Evolutionary conservation across 2,329 filamentous ascomycete genomes (phyloP).

Genomic region (Ilyonectria destructans): DNA sequence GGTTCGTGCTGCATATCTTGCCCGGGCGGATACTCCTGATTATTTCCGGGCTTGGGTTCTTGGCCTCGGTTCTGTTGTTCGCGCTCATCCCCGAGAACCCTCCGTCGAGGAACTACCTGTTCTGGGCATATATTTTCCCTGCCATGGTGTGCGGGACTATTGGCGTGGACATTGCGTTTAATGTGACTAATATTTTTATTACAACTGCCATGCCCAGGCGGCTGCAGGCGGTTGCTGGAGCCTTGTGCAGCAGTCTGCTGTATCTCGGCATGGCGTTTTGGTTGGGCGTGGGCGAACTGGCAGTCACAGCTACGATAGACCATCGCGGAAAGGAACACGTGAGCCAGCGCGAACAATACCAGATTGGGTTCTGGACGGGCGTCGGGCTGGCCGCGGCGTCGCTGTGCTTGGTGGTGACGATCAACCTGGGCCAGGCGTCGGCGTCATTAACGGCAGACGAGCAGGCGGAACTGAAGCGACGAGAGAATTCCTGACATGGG

Average conservation of each 20-base stretch:
- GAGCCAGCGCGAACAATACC: slow-evolving; percentile 69
- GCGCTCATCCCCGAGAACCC: slow-evolving; percentile 73
- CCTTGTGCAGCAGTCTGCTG: slow-evolving; percentile 79
- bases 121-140: slow-evolving; percentile 84
- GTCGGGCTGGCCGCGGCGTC: slow-evolving; percentile 69
- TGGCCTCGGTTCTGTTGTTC: slow-evolving; percentile 74
- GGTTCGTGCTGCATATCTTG: slow-evolving; percentile 76
- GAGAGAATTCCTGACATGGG: neutral
- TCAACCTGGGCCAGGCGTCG: slow-evolving; percentile 69
- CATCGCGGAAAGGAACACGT: slow-evolving; percentile 47
- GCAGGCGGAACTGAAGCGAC: slow-evolving; percentile 54
- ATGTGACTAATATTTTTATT: slow-evolving; percentile 84
- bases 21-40: slow-evolving; percentile 76
- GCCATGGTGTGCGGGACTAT: slow-evolving; percentile 79
- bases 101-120: slow-evolving; percentile 54
- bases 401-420: slow-evolving; percentile 70
- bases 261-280: slow-evolving; percentile 82
- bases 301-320: slow-evolving; percentile 64
- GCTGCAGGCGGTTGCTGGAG: slow-evolving; percentile 80
- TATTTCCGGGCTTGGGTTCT: slow-evolving; percentile 73
- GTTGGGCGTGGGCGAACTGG: slow-evolving; percentile 80
- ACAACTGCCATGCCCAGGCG: slow-evolving; percentile 78
- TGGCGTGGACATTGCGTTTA: slow-evolving; percentile 83
- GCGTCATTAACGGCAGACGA: slow-evolving; percentile 74
- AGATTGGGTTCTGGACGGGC: slow-evolving; percentile 78